Conservation (phyloP, 2,329 filamentous ascomycete genomes). For the Rhynchosporium graminicola region DNA sequence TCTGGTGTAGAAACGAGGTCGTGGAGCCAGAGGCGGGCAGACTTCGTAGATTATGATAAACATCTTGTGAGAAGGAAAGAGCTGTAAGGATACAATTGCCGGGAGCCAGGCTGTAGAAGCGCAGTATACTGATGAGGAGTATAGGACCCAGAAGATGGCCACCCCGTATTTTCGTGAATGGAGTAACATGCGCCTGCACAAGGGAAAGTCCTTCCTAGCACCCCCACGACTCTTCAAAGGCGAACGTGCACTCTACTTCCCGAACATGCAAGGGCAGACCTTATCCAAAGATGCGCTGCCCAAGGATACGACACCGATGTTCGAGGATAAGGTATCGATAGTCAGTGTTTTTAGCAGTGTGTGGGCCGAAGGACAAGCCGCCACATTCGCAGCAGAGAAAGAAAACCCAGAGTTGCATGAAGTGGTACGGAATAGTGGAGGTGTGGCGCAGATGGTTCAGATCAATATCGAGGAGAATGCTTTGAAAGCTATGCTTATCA, state of each 20-base stretch:
- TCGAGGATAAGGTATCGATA: slow-evolving; percentile 73
- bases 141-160: slow-evolving; percentile 71
- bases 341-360: slow-evolving; percentile 78
- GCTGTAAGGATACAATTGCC: slow-evolving; percentile 53
- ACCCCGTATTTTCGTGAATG: slow-evolving; percentile 97
- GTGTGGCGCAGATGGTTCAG: slow-evolving; percentile 72
- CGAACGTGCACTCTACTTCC: slow-evolving; percentile 86
- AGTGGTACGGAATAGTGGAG: slow-evolving; percentile 55
- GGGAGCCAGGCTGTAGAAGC: neutral
- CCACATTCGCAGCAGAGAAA: slow-evolving; percentile 66
- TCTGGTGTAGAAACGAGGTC: slow-evolving; percentile 71
- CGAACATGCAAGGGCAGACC: slow-evolving; percentile 83
- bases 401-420: slow-evolving; percentile 70
- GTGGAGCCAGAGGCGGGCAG: slow-evolving; percentile 68
- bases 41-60: slow-evolving; percentile 83
- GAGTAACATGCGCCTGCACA: slow-evolving; percentile 77
- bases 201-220: slow-evolving; percentile 89
- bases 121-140: slow-evolving; percentile 17
- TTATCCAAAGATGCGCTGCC: slow-evolving; percentile 58
- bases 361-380: slow-evolving; percentile 83
- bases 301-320: slow-evolving; percentile 72
- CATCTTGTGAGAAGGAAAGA: slow-evolving; percentile 75
- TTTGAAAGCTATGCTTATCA: slow-evolving; percentile 62
- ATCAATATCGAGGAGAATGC: slow-evolving; percentile 86
- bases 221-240: slow-evolving; percentile 82